phyloP scores from a whole-genome alignment of 1,139 yeast genomes.

The Geotrichum restrictum region DNA sequence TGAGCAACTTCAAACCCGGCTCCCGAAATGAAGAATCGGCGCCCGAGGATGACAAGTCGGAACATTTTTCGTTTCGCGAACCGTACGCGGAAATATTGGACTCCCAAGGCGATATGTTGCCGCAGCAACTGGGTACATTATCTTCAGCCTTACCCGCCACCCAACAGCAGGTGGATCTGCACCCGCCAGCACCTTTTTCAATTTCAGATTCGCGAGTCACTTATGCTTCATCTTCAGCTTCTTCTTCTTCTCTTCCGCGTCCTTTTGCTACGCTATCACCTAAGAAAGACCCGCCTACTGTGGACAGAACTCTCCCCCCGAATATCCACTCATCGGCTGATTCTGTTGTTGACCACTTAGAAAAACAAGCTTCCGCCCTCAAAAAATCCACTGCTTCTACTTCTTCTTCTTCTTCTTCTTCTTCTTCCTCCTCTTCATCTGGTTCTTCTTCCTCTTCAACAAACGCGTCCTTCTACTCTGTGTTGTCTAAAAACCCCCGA shows the following conservation, averaged over 20 bases:
- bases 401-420: constrained; percentile 6
- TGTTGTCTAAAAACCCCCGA: not conserved
- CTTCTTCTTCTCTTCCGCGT: no score
- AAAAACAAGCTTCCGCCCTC: constrained; percentile 3
- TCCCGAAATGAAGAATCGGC: not conserved
- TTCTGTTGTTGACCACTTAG: not conserved
- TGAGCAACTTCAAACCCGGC: no score
- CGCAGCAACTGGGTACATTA: not conserved
- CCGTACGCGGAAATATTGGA: constrained; percentile 1
- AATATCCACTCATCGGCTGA: not conserved
- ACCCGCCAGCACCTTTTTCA: not conserved
- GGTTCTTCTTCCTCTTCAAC: not conserved
- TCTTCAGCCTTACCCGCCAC: constrained; percentile 1
- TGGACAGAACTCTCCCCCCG: not conserved
- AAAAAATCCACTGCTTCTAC: not conserved
- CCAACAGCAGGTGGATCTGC: not conserved
- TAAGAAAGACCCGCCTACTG: not conserved
- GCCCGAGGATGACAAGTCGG: not conserved
- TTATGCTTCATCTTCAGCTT: no score
- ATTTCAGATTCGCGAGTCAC: not conserved
- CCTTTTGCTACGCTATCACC: no score
- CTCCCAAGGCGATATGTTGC: not conserved
- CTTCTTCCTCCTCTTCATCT: constrained; percentile 7
- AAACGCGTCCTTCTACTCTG: constrained; percentile 2
- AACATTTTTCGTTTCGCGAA: not conserved